Conservation (phyloP, 2,329 filamentous ascomycete species). For the Akanthomyces dipterigenus region DNA sequence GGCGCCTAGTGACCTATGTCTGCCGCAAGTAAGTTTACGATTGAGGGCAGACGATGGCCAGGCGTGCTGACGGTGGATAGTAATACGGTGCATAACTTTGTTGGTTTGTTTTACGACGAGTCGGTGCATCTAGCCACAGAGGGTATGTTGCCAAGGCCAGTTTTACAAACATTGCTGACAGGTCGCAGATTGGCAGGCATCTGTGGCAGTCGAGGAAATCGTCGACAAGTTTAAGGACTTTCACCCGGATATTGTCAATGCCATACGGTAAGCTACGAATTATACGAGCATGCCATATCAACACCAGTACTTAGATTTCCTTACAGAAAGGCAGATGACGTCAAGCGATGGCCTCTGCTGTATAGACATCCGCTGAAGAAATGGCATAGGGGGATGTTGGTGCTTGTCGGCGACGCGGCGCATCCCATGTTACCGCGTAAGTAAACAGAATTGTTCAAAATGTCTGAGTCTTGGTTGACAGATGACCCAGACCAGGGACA, state of each 20-base stretch:
- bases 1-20: slow-evolving; percentile 27
- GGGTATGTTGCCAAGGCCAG: slow-evolving; percentile 11
- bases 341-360: slow-evolving; percentile 29
- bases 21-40: slow-evolving; percentile 22
- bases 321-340: slow-evolving; percentile 26
- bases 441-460: not conserved
- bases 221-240: slow-evolving; percentile 23
- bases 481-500: slow-evolving; percentile 30
- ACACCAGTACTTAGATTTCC: not conserved
- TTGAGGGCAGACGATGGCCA: not conserved
- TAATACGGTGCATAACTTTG: slow-evolving; percentile 29
- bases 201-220: slow-evolving; percentile 23
- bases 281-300: not conserved
- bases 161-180: not conserved
- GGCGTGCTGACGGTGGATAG: slow-evolving; percentile 15
- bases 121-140: slow-evolving; percentile 15
- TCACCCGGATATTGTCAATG: slow-evolving; percentile 20
- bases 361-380: slow-evolving; percentile 26
- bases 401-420: slow-evolving; percentile 30
- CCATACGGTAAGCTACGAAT: slow-evolving; percentile 14
- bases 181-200: slow-evolving; percentile 25
- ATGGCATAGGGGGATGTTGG: slow-evolving; percentile 26
- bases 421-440: slow-evolving; percentile 33
- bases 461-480: not conserved
- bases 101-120: slow-evolving; percentile 24